phyloP scores from a whole-genome alignment of 2,329 filamentous ascomycete genomes.

The Acrocalymma vagum region DNA sequence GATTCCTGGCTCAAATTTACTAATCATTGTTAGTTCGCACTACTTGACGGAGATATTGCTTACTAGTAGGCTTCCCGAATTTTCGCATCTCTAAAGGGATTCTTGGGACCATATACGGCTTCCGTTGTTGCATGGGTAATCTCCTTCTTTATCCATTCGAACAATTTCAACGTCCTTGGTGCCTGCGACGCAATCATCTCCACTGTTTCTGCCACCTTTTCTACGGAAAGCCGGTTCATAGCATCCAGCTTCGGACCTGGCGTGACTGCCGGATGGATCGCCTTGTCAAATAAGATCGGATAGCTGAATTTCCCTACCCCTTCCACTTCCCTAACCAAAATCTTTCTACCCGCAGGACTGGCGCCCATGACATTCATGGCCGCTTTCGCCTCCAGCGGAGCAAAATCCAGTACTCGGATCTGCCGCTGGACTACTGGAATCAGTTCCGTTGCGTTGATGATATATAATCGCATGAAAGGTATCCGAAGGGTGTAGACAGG shows the following conservation, averaged over 20 bases:
- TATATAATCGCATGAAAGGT: constrained; percentile 49
- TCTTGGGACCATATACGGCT: constrained; percentile 49
- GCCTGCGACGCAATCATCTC: constrained; percentile 9
- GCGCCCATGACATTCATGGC: constrained; percentile 41
- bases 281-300: constrained; percentile 34
- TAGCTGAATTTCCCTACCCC: constrained; percentile 42
- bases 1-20: constrained; percentile 29
- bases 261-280: constrained; percentile 39
- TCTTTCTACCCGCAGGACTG: constrained; percentile 36
- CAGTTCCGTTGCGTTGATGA: constrained; percentile 47
- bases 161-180: constrained; percentile 7
- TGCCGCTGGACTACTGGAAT: constrained; percentile 43
- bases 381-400: constrained; percentile 46
- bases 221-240: constrained; percentile 45
- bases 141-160: constrained; percentile 33
- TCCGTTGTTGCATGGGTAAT: constrained; percentile 46
- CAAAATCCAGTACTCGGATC: constrained; percentile 45
- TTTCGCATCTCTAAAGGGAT: constrained; percentile 43
- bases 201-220: constrained; percentile 27
- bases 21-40: constrained; percentile 24
- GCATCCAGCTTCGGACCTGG: constrained; percentile 43
- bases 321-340: constrained; percentile 43
- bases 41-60: constrained; percentile 1
- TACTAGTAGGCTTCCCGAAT: constrained; percentile 26
- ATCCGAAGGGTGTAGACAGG: constrained; percentile 53